Evolutionary conservation across 768 basidiomycete genomes (phyloP), one percentile per base, ranked within the genome.

Genomic region (Russula lepida): DNA sequence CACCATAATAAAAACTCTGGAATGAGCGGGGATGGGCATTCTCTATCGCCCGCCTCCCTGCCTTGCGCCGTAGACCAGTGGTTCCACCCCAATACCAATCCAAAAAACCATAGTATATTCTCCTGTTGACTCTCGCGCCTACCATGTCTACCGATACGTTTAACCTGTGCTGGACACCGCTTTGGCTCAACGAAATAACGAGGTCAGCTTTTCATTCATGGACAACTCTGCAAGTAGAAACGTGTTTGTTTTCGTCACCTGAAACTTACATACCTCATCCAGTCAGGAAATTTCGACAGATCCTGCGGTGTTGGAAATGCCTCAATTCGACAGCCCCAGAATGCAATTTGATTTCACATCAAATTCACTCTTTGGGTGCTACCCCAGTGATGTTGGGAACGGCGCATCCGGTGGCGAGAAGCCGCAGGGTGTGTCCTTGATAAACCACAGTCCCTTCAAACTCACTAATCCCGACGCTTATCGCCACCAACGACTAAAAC

Each of bases 1-100:
- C 27, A 25, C 2, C 46, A 30, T 11, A 15, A 60, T 55, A 55
- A 32, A 55, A 49, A 33, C n/a, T 15, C 37, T 30, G 11, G 2
- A 21, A n/a, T 48, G 35, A 28, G 21, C 33, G 27, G 11, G 2
- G 28, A n/a, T 48, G 35, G 35, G 21, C 33, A 27, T n/a, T 15
- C 13, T 2, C 33, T 33, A 17, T 23, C 28, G 19, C 23, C 17
- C 3, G 15, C 35, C 27, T 25, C 27, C 23, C 44, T 41, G 0
- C 9, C 37, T 53, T 48, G 53, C 27, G 30, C 54, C 54, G 37
- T 60, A 30, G 46, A 60, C 32, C 35, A 7, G 59, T 43, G 59
- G 54, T 47, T n/a, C 23, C 8, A 13, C 15, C 53, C 23, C 33
- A 21, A 21, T 17, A 54, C 21, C 41, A 3, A 46, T 3, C 30